Percentiles rank a stretch among this genome's conserved stretches.
Evolutionary conservation across 2,329 filamentous ascomycete genomes (phyloP).

Genomic region (Gaeumannomyces tritici): DNA sequence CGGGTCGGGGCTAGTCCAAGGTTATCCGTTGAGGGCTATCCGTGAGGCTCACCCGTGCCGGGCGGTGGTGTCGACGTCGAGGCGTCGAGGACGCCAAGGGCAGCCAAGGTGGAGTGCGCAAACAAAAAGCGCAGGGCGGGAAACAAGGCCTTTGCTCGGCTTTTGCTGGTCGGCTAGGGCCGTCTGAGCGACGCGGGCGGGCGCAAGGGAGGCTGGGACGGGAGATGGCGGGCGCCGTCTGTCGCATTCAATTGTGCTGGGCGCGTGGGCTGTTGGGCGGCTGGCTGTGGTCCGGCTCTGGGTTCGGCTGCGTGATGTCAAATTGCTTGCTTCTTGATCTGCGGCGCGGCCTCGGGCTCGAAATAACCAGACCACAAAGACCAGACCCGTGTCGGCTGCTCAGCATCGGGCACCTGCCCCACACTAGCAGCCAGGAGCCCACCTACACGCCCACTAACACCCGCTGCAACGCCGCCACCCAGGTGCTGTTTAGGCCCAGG

Average conservation of each 20-base stretch:
- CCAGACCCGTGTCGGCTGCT: background rate
- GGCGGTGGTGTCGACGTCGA: background rate
- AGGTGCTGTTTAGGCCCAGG: background rate
- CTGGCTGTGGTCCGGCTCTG: background rate
- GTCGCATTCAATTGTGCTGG: background rate
- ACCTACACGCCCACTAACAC: background rate
- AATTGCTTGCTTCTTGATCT: background rate
- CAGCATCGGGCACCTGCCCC: background rate
- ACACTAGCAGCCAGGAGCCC: background rate
- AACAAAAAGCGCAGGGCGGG: background rate
- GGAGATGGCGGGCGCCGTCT: background rate
- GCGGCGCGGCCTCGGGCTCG: background rate
- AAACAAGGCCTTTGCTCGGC: background rate
- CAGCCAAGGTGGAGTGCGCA: background rate
- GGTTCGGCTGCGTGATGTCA: background rate
- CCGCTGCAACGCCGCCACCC: too few species aligned
- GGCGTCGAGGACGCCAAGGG: background rate
- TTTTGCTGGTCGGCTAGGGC: background rate
- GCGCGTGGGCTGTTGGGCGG: background rate
- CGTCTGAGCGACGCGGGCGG: background rate
- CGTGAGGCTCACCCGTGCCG: background rate
- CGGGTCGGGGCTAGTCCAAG: background rate
- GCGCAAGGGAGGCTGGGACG: background rate
- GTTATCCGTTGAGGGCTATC: background rate
- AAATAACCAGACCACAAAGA: background rate